Conservation (phyloP, 208 protist genomes). For the Leishmania amazonensis region DNA sequence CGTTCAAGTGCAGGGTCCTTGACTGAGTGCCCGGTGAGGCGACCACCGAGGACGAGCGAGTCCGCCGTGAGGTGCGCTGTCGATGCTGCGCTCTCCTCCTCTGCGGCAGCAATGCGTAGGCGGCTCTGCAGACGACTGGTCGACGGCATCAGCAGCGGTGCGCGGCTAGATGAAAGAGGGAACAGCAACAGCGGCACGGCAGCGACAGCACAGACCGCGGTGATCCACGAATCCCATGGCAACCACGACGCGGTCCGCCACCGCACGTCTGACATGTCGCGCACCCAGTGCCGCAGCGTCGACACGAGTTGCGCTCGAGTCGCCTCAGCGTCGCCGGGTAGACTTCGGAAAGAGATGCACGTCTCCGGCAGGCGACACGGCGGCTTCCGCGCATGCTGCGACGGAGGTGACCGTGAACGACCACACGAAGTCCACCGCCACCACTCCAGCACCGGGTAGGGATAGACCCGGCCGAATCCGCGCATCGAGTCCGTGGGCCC, state of each 20-base stretch:
- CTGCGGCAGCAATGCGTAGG: background rate
- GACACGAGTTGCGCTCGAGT: background rate
- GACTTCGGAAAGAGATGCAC: background rate
- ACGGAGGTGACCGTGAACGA: background rate
- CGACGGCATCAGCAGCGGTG: constrained; percentile 3
- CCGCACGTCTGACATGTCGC: background rate
- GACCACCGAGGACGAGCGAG: background rate
- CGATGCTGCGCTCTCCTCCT: background rate
- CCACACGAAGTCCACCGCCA: background rate
- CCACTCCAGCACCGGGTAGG: constrained; percentile 2
- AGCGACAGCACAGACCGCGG: background rate
- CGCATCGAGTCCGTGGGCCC: background rate
- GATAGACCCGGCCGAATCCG: background rate
- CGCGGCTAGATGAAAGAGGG: background rate
- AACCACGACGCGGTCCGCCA: constrained; percentile 27
- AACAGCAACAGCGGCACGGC: background rate
- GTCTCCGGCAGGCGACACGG: background rate
- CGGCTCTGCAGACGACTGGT: background rate
- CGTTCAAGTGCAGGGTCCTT: background rate
- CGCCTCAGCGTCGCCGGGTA: background rate
- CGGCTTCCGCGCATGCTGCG: background rate
- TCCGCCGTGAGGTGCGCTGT: background rate
- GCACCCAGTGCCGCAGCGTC: background rate
- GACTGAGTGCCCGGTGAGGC: background rate
- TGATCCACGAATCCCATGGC: constrained; percentile 23